Evolutionary conservation across 2,329 filamentous ascomycete genomes (phyloP), one percentile per base, ranked within the genome.

Genomic region (Fusarium sterilihyphosum): DNA sequence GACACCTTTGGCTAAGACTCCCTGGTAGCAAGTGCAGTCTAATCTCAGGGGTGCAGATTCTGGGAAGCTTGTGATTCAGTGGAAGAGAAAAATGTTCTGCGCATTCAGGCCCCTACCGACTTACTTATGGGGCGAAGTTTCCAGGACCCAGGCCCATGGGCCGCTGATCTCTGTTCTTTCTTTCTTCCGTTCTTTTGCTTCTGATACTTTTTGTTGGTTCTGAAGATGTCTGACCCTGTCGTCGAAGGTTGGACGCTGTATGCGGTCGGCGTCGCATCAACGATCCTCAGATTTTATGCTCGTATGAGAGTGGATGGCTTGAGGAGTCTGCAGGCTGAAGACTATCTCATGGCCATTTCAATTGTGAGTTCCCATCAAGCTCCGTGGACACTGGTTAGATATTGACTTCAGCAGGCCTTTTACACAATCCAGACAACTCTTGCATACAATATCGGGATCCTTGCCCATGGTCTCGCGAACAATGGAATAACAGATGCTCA

Each of bases 401-500:
- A n/a, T 35, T 70, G 31, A 62, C 43, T 4, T 16, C n/a, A 16
- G 4, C 12, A 89, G 87, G 77, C 86, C 18, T 83, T 89, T 26
- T 89, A 89, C 63, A 83, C 84, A 2, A 77, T 86, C 3, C 86
- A 89, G 74, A 85, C 87, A 5, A 84, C 80, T 14, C 82, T 87
- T 6, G 87, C 86, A 12, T 88, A 88, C 73, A 82, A 82, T 37
- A 83, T 88, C 6, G 85, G 85, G 13, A 83, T 83, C 17, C 81
- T 81, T 67, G 87, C 83, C 52, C 80, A 81, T 49, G 88, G 88
- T 3, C 81, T 90, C 6, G 87, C 88, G 37, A 90, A 90, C 72
- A 88, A 88, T 73, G 79, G 84, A 58, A 89, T 91, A 85, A 86
- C 87, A 2, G 81, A 85, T 17, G 83, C 83, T 24, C 77, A 88